Percentiles rank a stretch among this genome's conserved stretches.
Conservation (phyloP, 1,284 basidiomycete species). For the Mycena sp. region DNA sequence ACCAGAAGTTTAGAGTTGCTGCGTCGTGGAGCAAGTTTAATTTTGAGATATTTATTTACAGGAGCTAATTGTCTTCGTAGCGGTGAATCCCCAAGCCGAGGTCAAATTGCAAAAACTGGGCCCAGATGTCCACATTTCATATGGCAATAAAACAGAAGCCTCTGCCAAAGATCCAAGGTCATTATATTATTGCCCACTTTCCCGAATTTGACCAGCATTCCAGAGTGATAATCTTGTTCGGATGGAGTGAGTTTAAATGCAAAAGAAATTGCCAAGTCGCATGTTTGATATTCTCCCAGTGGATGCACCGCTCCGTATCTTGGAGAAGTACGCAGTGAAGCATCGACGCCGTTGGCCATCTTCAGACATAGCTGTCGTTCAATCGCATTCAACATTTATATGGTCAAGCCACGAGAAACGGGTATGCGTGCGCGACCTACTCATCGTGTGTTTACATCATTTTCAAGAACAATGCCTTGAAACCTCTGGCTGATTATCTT, state of each 20-base stretch:
- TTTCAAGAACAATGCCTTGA: slow-evolving; percentile 5
- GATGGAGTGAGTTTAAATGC: slow-evolving; percentile 20
- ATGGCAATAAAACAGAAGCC: slow-evolving; percentile 2
- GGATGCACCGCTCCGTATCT: slow-evolving; percentile 21
- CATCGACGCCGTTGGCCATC: slow-evolving; percentile 25
- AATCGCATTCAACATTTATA: slow-evolving; percentile 19
- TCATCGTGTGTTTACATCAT: background rate
- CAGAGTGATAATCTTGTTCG: slow-evolving; percentile 24
- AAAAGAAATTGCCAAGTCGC: too few relatives aligned
- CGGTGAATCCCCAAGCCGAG: background rate
- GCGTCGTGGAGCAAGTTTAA: too few relatives aligned
- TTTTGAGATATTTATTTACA: too few relatives aligned
- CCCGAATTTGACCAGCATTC: background rate
- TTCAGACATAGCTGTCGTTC: slow-evolving; percentile 21
- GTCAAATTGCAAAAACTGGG: slow-evolving; percentile 20
- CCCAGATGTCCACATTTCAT: slow-evolving; percentile 20
- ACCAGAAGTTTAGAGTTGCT: too few relatives aligned
- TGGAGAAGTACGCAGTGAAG: slow-evolving; percentile 14
- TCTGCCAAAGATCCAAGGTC: slow-evolving; percentile 15
- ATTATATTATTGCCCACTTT: background rate
- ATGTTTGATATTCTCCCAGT: slow-evolving; percentile 7
- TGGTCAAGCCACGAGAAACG: slow-evolving; percentile 20
- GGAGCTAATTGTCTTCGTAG: too few relatives aligned
- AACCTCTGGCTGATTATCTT: slow-evolving; percentile 18
- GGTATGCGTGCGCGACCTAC: slow-evolving; percentile 1